Evolutionary conservation across 306 rosid species (phyloP).

Genomic region (Begonia loranthoides): DNA sequence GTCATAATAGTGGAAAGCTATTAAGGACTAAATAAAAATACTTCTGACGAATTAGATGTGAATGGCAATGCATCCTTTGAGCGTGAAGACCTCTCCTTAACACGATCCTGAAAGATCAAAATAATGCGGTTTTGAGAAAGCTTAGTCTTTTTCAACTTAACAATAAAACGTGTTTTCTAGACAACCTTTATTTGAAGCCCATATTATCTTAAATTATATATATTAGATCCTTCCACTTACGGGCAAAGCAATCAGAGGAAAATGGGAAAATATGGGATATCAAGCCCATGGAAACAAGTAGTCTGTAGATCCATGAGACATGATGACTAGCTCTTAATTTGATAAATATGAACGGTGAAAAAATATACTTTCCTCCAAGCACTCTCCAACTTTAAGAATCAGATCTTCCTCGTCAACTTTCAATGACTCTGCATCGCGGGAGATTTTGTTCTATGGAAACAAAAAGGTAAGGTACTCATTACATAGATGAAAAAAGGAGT

Average conservation of each 20-base stretch:
- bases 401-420: slow-evolving; percentile 74
- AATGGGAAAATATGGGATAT: no score
- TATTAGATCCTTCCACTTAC: no score
- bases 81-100: slow-evolving; percentile 53
- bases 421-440: slow-evolving; percentile 45
- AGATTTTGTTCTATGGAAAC: slow-evolving; percentile 51
- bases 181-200: no score
- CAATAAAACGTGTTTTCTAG: no score
- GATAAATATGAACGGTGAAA: neutral
- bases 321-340: no score
- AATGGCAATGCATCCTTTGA: slow-evolving; percentile 38
- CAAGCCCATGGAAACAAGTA: no score
- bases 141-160: neutral
- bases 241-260: no score
- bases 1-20: no score
- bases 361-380: slow-evolving; percentile 63
- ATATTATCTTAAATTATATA: no score
- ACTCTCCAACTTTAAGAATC: slow-evolving; percentile 87
- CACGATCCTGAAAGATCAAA: slow-evolving; percentile 43
- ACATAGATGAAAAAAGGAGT: neutral
- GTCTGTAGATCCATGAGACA: no score
- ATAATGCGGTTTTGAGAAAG: neutral
- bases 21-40: slow-evolving; percentile 15
- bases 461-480: slow-evolving; percentile 17
- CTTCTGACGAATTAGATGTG: slow-evolving; percentile 42